phyloP scores from a whole-genome alignment of 306 rosid species.

The Lathyrus aphaca region DNA sequence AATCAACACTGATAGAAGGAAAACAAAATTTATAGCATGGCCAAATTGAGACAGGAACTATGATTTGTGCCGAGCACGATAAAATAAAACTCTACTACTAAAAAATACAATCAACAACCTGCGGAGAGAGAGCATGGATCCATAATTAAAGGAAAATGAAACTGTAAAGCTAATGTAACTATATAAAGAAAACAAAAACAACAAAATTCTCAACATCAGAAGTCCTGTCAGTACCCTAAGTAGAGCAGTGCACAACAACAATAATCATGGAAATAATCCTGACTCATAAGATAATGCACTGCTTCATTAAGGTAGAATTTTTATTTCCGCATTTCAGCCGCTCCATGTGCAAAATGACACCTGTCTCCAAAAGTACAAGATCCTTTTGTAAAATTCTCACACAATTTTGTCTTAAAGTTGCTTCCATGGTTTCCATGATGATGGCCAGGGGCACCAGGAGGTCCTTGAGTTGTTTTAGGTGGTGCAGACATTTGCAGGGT shows the following conservation, averaged over 20 bases:
- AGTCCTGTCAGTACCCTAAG: slow-evolving; percentile 49
- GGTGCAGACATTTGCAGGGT: slow-evolving; percentile 67
- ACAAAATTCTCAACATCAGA: slow-evolving; percentile 44
- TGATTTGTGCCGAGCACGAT: neutral
- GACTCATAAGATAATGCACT: slow-evolving; percentile 40
- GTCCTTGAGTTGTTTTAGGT: slow-evolving; percentile 50
- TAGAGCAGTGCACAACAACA: slow-evolving; percentile 49
- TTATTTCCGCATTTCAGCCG: slow-evolving; percentile 73
- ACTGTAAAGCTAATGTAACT: slow-evolving; percentile 27
- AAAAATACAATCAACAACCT: neutral
- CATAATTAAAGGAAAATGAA: slow-evolving; percentile 25
- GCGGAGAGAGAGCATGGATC: neutral
- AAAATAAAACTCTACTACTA: neutral
- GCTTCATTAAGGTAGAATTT: slow-evolving; percentile 24
- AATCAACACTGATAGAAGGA: neutral
- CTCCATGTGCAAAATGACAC: slow-evolving; percentile 97
- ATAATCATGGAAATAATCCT: slow-evolving; percentile 27
- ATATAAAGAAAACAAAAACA: slow-evolving; percentile 37
- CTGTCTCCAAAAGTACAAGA: slow-evolving; percentile 96
- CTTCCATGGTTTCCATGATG: slow-evolving; percentile 44
- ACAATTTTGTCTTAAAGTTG: slow-evolving; percentile 85
- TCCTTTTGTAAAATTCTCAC: slow-evolving; percentile 89
- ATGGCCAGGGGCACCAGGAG: slow-evolving; percentile 51
- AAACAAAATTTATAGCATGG: neutral
- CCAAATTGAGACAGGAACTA: neutral